Evolutionary conservation across 2,329 filamentous ascomycete genomes (phyloP).

Genomic region (Fusarium verrucosum): DNA sequence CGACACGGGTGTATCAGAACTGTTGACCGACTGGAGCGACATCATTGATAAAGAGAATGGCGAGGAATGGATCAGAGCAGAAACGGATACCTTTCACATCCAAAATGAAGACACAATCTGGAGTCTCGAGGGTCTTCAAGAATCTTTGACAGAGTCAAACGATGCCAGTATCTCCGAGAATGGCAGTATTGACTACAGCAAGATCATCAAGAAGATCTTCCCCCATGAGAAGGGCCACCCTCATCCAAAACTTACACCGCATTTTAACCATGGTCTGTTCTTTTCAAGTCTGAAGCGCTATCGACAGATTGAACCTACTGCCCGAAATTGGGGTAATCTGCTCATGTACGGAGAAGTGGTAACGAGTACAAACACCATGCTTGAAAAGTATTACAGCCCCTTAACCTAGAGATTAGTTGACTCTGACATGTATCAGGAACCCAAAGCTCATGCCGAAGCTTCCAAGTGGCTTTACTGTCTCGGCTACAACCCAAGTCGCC

Average conservation of each 20-base stretch:
- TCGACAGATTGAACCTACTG: slow-evolving; percentile 63
- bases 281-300: slow-evolving; percentile 77
- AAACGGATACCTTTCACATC: slow-evolving; percentile 84
- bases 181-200: slow-evolving; percentile 77
- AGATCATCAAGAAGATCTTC: slow-evolving; percentile 76
- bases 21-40: slow-evolving; percentile 73
- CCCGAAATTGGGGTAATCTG: slow-evolving; percentile 75
- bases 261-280: slow-evolving; percentile 85
- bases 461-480: slow-evolving; percentile 85
- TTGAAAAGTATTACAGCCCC: slow-evolving; percentile 74
- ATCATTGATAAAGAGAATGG: slow-evolving; percentile 72
- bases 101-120: slow-evolving; percentile 71
- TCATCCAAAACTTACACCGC: slow-evolving; percentile 76
- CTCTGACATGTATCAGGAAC: slow-evolving; percentile 65
- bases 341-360: slow-evolving; percentile 91
- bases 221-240: slow-evolving; percentile 76
- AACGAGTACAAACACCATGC: slow-evolving; percentile 90
- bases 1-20: slow-evolving; percentile 70
- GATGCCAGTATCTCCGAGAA: slow-evolving; percentile 43
- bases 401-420: accelerated
- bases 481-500: slow-evolving; percentile 87
- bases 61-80: slow-evolving; percentile 78
- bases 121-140: slow-evolving; percentile 64
- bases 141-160: slow-evolving; percentile 56
- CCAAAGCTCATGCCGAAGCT: slow-evolving; percentile 77